Conservation (phyloP, 1,284 basidiomycete species). For the Golubevia pallescens region DNA sequence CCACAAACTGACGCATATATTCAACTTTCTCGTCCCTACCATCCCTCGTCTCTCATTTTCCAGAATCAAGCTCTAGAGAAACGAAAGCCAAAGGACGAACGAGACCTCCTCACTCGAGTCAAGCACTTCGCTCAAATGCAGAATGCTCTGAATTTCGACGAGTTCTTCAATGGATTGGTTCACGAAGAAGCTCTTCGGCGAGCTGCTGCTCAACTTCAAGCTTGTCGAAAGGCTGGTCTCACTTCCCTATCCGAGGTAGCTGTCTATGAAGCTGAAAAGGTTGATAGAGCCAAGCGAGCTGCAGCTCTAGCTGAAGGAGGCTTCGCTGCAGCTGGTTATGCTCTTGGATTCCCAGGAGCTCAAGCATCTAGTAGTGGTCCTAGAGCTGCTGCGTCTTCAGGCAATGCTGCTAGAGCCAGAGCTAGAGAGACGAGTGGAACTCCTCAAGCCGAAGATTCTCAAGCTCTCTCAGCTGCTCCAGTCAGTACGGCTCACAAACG, state of each 20-base stretch:
- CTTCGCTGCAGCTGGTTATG: slow-evolving; percentile 19
- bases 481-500: neutral
- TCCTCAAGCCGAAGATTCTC: neutral
- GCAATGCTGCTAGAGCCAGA: slow-evolving; percentile 13
- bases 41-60: slow-evolving; percentile 29
- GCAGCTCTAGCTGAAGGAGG: slow-evolving; percentile 50
- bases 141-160: slow-evolving; percentile 89
- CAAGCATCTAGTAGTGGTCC: too few relatives aligned
- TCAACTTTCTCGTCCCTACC: too few relatives aligned
- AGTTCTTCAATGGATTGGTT: slow-evolving; percentile 84
- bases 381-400: too few relatives aligned
- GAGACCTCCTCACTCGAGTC: slow-evolving; percentile 84
- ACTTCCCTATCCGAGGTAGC: slow-evolving; percentile 51
- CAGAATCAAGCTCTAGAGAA: slow-evolving; percentile 74
- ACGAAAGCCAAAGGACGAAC: slow-evolving; percentile 87
- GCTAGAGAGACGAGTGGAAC: slow-evolving; percentile 13
- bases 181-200: slow-evolving; percentile 57
- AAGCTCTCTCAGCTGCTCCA: slow-evolving; percentile 1
- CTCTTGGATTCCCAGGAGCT: too few relatives aligned
- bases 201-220: slow-evolving; percentile 51
- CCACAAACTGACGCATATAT: too few relatives aligned
- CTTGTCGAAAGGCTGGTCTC: slow-evolving; percentile 54
- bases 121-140: slow-evolving; percentile 92
- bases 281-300: slow-evolving; percentile 45
- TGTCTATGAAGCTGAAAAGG: slow-evolving; percentile 50